Evolutionary conservation across 2,329 filamentous ascomycete genomes (phyloP), one percentile per base, ranked within the genome.

Genomic region (Colletotrichum abscissum): DNA sequence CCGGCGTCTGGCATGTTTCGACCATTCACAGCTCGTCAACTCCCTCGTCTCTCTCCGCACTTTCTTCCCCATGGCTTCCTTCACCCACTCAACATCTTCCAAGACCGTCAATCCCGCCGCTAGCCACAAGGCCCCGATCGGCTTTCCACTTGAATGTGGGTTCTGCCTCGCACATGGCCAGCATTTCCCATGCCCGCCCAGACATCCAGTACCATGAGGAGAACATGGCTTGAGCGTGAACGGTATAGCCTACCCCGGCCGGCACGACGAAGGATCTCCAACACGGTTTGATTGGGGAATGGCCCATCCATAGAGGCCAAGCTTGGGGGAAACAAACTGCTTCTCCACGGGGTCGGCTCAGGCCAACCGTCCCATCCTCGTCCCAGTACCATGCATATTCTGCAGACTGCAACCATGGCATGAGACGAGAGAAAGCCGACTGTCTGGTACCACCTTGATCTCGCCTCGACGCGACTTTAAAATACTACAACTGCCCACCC

Each of bases 101-200:
- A 73, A 71, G 46, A 38, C 71, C 71, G 60, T 70, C 71, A 73
- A 73, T 73, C 60, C 71, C 71, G 71, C 71, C 71, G 71, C 71
- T 73, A 73, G 28, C 67, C 9, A 5, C 22, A 26, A 11, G 35
- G 16, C 35, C 38, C 57, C 19, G 71, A 73, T 73, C 60, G 71
- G 22, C 59, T 65, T 62, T 60, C 55, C 67, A 38, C 49, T 63
- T 9, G 16, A 62, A 28, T 62, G 67, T 26, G 70, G 60, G 35
- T 42, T 64, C 38, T 56, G 22, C 55, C 33, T 70, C 22, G 54
- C 70, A 73, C 59, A 69, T 65, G 67, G 60, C 46, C 46, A 42
- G 24, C 19, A 30, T 16, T 19, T 59, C 28, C 38, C 54, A 42
- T 63, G 65, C 38, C 22, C 38, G 57, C 22, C 16, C 63, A 67